Base-by-base conservation (phyloP, 23 red algal genomes). In the Cyanidioschyzon merolae region DNA sequence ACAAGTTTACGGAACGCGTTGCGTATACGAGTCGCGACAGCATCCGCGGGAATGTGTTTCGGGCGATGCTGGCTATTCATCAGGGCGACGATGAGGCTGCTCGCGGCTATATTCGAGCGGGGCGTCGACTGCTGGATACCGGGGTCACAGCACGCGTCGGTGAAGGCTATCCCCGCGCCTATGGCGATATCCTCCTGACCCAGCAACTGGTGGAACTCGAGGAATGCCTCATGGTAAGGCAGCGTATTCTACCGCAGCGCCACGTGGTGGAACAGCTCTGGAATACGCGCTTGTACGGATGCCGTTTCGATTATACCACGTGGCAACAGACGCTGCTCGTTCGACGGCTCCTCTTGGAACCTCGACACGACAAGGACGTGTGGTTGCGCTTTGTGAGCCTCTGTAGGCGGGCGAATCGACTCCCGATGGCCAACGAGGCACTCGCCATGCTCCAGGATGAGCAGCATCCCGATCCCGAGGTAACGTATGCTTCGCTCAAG, bases 141-240 rank as follows among this genome's bases (percentile, higher is more conserved):
- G 85, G 86, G 2, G 50, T 98, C 16, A 89, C 82, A 17, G 88
- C 94, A n/a, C 80, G 84, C 31, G 94, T 88, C 26, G 82, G 76
- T 2, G 94, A 98, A 74, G 94, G 88, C 51, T 98, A 98, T 79
- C 83, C 88, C n/a, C 76, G 94, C 50, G 94, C 94, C 58, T 98
- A 98, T 57, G 67, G 74, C 26, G 76, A 90, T 37, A 80, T 98
- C 17, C 78, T 98, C 31, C 67, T 84, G 36, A 85, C 88, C 7
- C 88, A 98, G 84, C 59, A 83, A 41, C 76, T 98, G 38, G 88
- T 88, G 18, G 94, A 98, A 58, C 39, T 98, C 76, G 88, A 89
- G 58, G 94, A 98, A 75, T 83, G 83, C 40, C 34, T 74, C 34
- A 88, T 82, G 37, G 45, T 90, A 38, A 34, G 63, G 25, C 85